A percentile compares a stretch with the other conserved stretches of the same genome.
Conservation (phyloP, 805 yeast genomes). For the Wickerhamomyces rabaulensis region DNA sequence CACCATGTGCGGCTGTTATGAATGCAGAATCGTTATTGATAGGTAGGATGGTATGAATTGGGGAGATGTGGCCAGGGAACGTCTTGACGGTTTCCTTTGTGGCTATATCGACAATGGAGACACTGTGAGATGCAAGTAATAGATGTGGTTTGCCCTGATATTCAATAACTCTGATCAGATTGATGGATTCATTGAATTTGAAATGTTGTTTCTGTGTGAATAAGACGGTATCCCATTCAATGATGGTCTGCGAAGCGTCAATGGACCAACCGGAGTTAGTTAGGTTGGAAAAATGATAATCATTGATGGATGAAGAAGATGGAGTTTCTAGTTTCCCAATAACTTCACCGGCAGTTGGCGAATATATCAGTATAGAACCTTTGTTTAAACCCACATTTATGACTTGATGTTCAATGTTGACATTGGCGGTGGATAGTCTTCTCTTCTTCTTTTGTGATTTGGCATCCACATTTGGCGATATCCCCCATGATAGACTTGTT, state of each 20-base stretch:
- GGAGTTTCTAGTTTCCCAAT: constrained; percentile 46
- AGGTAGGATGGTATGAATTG: constrained; percentile 47
- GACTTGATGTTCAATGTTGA: constrained; percentile 36
- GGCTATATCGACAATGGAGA: constrained; percentile 45
- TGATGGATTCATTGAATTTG: constrained; percentile 28
- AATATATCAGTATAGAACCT: constrained; percentile 61
- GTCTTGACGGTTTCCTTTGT: constrained; percentile 38
- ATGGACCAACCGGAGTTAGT: constrained; percentile 51
- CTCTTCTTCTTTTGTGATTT: constrained; percentile 17
- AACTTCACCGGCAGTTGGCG: constrained; percentile 59
- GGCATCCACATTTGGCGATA: constrained; percentile 12
- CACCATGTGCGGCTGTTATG: constrained; percentile 70
- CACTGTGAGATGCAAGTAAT: constrained; percentile 62
- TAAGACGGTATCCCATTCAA: constrained; percentile 54
- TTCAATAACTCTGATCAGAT: constrained; percentile 29
- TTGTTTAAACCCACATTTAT: constrained; percentile 60
- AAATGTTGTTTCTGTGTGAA: constrained; percentile 39
- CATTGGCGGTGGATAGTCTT: constrained; percentile 13
- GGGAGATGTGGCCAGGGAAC: constrained; percentile 75
- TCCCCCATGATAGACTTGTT: constrained; percentile 51
- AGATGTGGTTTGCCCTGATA: constrained; percentile 33
- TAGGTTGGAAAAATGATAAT: constrained; percentile 38
- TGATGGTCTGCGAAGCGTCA: constrained; percentile 52
- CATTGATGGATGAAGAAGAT: constrained; percentile 41
- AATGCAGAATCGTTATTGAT: constrained; percentile 36